phyloP scores from a whole-genome alignment of 495 filamentous ascomycete genomes.

The Melanomma pulvis-pyrius region DNA sequence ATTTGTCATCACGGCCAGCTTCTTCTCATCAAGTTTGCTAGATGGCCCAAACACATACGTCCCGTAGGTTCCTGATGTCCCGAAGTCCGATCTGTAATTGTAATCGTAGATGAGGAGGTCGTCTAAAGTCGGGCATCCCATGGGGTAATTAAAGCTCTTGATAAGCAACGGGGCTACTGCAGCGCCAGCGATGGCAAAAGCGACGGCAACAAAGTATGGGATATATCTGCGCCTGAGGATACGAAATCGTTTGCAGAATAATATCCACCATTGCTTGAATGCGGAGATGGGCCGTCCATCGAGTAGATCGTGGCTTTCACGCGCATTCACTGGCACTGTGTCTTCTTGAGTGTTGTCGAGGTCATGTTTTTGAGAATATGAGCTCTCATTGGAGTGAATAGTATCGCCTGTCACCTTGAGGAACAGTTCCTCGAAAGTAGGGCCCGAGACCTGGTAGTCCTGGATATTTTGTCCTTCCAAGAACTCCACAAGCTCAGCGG shows the following conservation, averaged over 20 bases:
- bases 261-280: constrained; percentile 63
- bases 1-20: background rate
- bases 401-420: constrained; percentile 74
- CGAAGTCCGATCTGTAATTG: constrained; percentile 4
- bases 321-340: background rate
- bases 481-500: constrained; percentile 63
- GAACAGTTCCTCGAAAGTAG: constrained; percentile 88
- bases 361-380: background rate
- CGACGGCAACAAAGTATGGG: constrained; percentile 17
- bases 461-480: constrained; percentile 65
- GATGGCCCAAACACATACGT: constrained; percentile 6
- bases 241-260: constrained; percentile 68
- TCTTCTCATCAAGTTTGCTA: background rate
- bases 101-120: constrained; percentile 5
- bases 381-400: constrained; percentile 59
- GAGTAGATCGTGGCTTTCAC: constrained; percentile 14
- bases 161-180: constrained; percentile 15
- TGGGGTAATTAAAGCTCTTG: constrained; percentile 22
- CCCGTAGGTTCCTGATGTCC: background rate
- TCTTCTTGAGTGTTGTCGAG: constrained; percentile 58
- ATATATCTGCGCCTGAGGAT: constrained; percentile 20
- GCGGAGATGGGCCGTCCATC: constrained; percentile 63
- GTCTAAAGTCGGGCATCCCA: constrained; percentile 1
- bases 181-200: constrained; percentile 23
- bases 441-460: constrained; percentile 78